Evolutionary conservation across 345 rosid species (phyloP), one percentile per base, ranked within the genome.

Genomic region (Hypericum androsaemum): DNA sequence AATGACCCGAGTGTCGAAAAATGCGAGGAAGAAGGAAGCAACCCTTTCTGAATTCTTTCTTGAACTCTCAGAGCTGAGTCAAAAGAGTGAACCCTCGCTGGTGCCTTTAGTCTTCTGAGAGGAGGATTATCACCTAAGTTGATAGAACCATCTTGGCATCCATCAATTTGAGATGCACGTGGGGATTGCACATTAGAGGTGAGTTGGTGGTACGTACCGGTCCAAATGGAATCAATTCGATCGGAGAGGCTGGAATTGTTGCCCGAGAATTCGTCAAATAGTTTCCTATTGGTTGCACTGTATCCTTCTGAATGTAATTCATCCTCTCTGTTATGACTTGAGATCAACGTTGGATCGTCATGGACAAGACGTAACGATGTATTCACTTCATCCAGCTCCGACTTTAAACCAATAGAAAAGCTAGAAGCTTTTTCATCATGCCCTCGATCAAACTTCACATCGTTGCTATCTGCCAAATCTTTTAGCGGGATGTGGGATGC

Each of bases 141-240:
- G 37, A 62, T 54, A 36, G 67, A 39, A 60, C 46, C 63, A 28
- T 57, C 63, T 45, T 69, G 64, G 51, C 59, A 43, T 16, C 69
- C 77, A 66, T 77, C 87, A 14, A 61, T 63, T 43, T 65, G 69
- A 1, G 67, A 64, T 6, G 41, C 59, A 53, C 45, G 62, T 2
- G 52, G 48, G 53, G 73, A 58, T 47, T 65, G 80, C 62, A 49
- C 65, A 57, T 72, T 71, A 36, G 47, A 56, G 0, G 57, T 41
- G 41, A 49, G 63, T 4, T 76, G 83, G 59, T 76, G 84, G 59
- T 77, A 82, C 32, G 87, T 81, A 50, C 99, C 99, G 0, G 83
- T 74, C 99, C 99, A 94, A n/a, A 89, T 90, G n/a, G 92, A 86
- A 71, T 94, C 99, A 66, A 94, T 94, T 68, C 81, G 79, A 69